Evolutionary conservation across 176 grass and related monocot species (phyloP), one percentile per base, ranked within the genome.

Genomic region (sorghum (Sorghum bicolor)): DNA sequence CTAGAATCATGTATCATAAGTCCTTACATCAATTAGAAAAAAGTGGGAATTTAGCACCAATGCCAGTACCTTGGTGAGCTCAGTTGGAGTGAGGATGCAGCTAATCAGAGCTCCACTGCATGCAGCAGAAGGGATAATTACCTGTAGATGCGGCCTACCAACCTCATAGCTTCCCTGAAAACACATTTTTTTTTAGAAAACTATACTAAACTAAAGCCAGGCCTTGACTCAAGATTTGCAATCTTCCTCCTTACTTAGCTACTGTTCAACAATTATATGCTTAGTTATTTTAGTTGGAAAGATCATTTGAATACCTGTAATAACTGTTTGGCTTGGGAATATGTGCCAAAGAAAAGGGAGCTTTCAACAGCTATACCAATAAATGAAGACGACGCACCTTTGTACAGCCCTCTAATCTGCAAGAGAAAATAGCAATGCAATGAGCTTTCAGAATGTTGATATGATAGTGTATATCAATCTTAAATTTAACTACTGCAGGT

Each of bases 351-450:
- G 66, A 93, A 89, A 78, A 98, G 82, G 30, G 95, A 95, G 77
- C 95, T 98, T 87, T 98, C 95, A 79, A 94, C 60, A 77, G 95
- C 93, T 80, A 91, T 95, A 76, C 95, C 92, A 67, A 95, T 68
- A 86, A 98, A 98, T 69, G 95, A 93, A 90, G 95, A 95, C 68
- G 95, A 98, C 8, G 92, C 95, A 75, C 95, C 95, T 88, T 83
- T 91, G 91, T 95, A 98, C 76, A 95, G 48, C 58, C 95, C 95
- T 88, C 76, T 98, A 80, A 93, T 79, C 95, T 98, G 89, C 9
- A 52, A 90, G 45, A 61, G 86, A 55, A 88, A 88, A 86, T 41
- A 91, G 33, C 48, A 24, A 87, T 50, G 11, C 20, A 79, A 80
- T 75, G 71, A 85, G 63, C 43, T 74, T 74, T 85, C 20, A 77